Base-by-base conservation (phyloP, 2,329 filamentous ascomycete genomes). In the Trichoderma aggressivum region DNA sequence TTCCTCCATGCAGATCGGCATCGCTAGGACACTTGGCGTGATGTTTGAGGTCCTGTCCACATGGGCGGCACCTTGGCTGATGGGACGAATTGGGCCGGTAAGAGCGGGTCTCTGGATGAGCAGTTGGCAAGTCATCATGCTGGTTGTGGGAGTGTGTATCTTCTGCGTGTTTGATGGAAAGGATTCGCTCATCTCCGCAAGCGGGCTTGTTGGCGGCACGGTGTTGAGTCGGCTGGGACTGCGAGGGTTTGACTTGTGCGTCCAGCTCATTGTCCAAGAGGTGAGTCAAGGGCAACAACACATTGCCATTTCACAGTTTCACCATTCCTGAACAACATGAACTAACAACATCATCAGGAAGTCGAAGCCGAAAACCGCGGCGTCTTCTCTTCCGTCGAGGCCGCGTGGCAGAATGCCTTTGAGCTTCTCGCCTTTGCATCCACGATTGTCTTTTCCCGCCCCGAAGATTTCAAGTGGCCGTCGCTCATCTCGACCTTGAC, bases 91-190 rank as follows among this genome's bases (percentile, higher is more conserved):
- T 50, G 88, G 89, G 0, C 81, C 85, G 1, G 82, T 92, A 8
- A 83, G 92, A n/a, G 85, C 87, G 0, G 92, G 91, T 0, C 83
- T 94, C 3, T 94, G 92, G 92, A 89, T 88, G 73, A 77, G 91
- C 11, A 89, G 86, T 70, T 92, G 89, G 87, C 91, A 94, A 76
- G 82, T 91, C n/a, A 70, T 82, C 3, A 89, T 86, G 74, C 80
- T 90, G 5, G 82, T 81, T 1, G 81, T 78, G 0, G 87, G 83
- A 4, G 28, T 71, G 11, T 74, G 77, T 2, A 77, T 83, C 21
- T 87, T 87, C 74, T 82, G 82, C 73, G 63, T 18, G 11, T 75
- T 74, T 64, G 76, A 68, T 24, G 36, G 14, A 2, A 74, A 76
- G 6, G 74, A 75, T 16, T 56, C 71, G 6, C 50, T 83, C 58